These are phyloP conservation scores for Fusarium pseudonygamai DNA, from an alignment of 2,329 filamentous ascomycete species.

Conservation along the genomic window DNA sequence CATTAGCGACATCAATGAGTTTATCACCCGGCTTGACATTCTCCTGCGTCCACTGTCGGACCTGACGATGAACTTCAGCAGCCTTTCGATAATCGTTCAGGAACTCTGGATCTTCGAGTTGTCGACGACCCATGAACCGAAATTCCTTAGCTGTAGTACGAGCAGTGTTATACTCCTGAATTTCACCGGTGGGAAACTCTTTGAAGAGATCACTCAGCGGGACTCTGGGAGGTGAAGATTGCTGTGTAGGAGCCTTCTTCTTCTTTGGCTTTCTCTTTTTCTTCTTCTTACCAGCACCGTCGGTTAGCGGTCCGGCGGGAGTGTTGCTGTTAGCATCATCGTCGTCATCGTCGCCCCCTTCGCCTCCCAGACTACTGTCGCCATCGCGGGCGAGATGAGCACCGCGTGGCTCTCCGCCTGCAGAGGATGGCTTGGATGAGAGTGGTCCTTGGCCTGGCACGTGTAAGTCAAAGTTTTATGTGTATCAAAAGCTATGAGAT, in stretches of 20 bases:
- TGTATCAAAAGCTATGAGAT: not conserved
- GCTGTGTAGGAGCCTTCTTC: constrained; percentile 38
- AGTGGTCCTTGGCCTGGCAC: constrained; percentile 29
- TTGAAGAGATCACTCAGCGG: constrained; percentile 46
- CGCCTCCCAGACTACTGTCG: constrained; percentile 51
- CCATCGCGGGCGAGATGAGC: constrained; percentile 53
- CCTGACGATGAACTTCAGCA: constrained; percentile 83
- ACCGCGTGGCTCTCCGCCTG: constrained; percentile 55
- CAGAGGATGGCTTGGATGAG: constrained; percentile 26
- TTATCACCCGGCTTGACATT: constrained; percentile 81
- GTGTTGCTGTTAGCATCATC: constrained; percentile 40
- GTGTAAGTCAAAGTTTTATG: constrained; percentile 5
- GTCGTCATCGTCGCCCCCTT: constrained; percentile 45
- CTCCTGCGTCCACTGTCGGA: constrained; percentile 80
- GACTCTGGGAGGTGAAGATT: constrained; percentile 49
- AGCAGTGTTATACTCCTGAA: constrained; percentile 40
- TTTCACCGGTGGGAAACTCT: constrained; percentile 44
- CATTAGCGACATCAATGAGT: constrained; percentile 80
- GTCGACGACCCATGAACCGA: constrained; percentile 34
- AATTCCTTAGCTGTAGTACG: constrained; percentile 41
- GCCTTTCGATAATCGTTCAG: constrained; percentile 80
- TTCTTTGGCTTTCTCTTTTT: constrained; percentile 42
- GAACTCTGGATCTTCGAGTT: constrained; percentile 58
- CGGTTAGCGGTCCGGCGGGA: constrained; percentile 35
- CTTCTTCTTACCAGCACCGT: constrained; percentile 36